Base-by-base conservation (phyloP, 1,284 basidiomycete species). In the Trichosporon faecale region DNA sequence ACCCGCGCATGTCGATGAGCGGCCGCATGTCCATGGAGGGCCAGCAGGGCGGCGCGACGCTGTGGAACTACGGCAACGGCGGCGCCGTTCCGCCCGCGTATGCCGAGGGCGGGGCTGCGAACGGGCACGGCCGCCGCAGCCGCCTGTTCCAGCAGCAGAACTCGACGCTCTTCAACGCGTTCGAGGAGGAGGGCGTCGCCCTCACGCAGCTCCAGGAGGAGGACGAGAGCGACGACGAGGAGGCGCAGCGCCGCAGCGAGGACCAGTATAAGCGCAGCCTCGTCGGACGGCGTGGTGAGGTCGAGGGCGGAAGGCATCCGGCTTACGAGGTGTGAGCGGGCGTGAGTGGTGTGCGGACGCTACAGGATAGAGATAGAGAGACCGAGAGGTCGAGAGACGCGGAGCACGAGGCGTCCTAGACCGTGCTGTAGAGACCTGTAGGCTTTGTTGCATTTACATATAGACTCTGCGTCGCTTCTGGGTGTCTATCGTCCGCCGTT, bases 71-170 rank as follows among this genome's bases (percentile, higher is more conserved):
- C 68, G 75, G 75, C 46, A 68, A 75, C 6, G 74, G 79, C 77
- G 78, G 79, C 18, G 40, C 66, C 5, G 73, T 81, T 37, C 69
- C 81, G 73, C 65, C 73, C 6, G 65, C 75, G 12, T 82, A 82
- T 72, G 76, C 78, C 64, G 63, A 81, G 31, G 83, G 82, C 76
- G 81, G 75, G 70, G 85, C 75, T 57, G 76, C 83, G 74, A 82
- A 76, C 25, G 75, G 76, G 3, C 86, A 87, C 76, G 85, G 84
- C 25, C 82, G 86, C 64, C 80, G 86, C 64, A 81, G 81, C 64
- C 89, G 88, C 40, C 81, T 90, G 25, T 90, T 90, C 76, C 87
- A 88, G 57, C 85, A 87, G 9, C 90, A 91, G 75, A 81, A 83
- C 67, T 79, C 79, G 29, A 83, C 81, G 0, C 74, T 84, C 4